Evolutionary conservation across 192 early-diverging fungal genomes (phyloP).

Genomic region (Obelidium mucronatum): DNA sequence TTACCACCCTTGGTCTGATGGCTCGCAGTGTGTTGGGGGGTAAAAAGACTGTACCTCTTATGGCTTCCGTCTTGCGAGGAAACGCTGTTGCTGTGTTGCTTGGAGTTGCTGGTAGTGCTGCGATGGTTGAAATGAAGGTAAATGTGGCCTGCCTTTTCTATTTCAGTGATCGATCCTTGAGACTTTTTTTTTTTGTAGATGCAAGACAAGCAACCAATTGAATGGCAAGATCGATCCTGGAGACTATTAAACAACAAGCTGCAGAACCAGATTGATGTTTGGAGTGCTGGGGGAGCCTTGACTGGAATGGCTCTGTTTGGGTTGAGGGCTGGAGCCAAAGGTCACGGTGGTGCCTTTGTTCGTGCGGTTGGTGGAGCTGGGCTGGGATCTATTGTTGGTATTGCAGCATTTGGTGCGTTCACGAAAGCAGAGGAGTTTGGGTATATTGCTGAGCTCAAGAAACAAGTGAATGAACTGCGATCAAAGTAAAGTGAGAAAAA

Average conservation of each 20-base stretch:
- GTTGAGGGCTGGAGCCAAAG: background rate
- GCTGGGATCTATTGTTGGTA: slow-evolving; percentile 13
- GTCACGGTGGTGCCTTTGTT: slow-evolving; percentile 2
- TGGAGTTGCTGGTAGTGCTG: slow-evolving; percentile 17
- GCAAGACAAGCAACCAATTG: slow-evolving; percentile 9
- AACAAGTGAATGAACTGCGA: no score
- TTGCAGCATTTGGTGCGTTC: slow-evolving; percentile 3
- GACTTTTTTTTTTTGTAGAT: background rate
- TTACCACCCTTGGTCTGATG: background rate
- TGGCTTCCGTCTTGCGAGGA: slow-evolving; percentile 14
- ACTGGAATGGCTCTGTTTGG: slow-evolving; percentile 11
- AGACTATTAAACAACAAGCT: slow-evolving; percentile 20
- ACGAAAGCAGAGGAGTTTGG: background rate
- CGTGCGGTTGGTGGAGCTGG: slow-evolving; percentile 11
- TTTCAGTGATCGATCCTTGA: background rate
- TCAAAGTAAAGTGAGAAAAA: no score
- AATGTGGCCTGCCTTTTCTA: background rate
- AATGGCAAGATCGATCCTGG: slow-evolving; percentile 30
- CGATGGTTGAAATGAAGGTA: slow-evolving; percentile 4
- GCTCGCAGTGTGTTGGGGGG: background rate
- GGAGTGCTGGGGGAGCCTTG: slow-evolving; percentile 7
- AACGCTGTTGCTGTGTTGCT: slow-evolving; percentile 28
- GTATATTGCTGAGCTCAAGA: background rate
- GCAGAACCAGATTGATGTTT: slow-evolving; percentile 18
- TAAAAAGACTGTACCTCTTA: slow-evolving; percentile 4